phyloP scores from a whole-genome alignment of 139 green algal genomes.

The Ettlia oleoabundans region DNA sequence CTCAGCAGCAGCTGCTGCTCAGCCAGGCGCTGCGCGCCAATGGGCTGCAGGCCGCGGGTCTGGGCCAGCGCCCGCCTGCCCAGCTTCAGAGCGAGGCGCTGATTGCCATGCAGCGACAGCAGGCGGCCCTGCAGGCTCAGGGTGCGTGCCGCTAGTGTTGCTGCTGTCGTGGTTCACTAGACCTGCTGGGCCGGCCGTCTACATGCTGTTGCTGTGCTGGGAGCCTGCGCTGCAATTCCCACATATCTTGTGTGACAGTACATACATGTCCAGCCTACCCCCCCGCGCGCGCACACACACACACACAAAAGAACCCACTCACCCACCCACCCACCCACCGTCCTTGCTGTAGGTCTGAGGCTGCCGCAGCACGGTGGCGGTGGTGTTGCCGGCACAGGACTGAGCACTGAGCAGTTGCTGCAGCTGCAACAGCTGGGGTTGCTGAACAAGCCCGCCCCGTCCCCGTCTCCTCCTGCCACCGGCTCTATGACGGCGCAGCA shows the following conservation, averaged over 20 bases:
- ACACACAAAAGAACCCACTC: too few species aligned
- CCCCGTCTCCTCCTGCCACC: neutral
- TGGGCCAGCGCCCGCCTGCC: neutral
- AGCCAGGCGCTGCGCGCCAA: slow-evolving; percentile 29
- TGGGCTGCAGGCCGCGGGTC: slow-evolving; percentile 23
- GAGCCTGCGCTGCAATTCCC: too few species aligned
- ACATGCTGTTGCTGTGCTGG: neutral
- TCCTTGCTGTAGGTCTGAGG: neutral
- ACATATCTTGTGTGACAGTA: too few species aligned
- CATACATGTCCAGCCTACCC: too few species aligned
- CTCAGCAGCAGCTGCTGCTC: slow-evolving; percentile 38
- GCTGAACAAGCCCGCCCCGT: slow-evolving; percentile 22
- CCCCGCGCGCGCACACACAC: too few species aligned
- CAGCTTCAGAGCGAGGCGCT: slow-evolving; percentile 52
- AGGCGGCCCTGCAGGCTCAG: slow-evolving; percentile 25
- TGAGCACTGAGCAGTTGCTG: slow-evolving; percentile 30
- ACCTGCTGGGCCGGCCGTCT: neutral
- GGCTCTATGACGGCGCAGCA: slow-evolving; percentile 38
- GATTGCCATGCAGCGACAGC: slow-evolving; percentile 53
- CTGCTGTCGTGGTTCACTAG: neutral
- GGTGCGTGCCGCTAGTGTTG: neutral
- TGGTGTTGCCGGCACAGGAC: neutral
- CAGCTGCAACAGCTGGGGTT: slow-evolving; percentile 32
- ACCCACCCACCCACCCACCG: too few species aligned
- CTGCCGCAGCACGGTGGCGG: slow-evolving; percentile 21